Base-by-base conservation (phyloP, 148 eudicot genomes). In the Cornus florida region DNA sequence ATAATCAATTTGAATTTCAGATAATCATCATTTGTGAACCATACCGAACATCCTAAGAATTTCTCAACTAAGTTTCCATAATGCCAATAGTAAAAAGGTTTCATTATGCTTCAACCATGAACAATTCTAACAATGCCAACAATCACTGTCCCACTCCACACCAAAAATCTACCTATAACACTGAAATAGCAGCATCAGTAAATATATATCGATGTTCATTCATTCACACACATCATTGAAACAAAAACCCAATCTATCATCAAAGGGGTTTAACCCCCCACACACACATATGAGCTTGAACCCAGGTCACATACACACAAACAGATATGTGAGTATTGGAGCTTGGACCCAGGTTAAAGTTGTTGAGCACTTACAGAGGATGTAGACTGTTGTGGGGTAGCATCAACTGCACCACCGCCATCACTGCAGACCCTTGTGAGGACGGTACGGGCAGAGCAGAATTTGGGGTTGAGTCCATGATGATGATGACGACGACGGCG, bases 331-430 rank as follows among this genome's bases (percentile, higher is more conserved):
- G 38, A 10, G 38, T 28, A 72, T 33, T 23, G 19, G 56, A 38
- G 9, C 24, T 4, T 9, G 56, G 69, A 75, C 69, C 60, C 74
- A 57, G 33, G 71, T 73, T 46, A 31, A 68, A 62, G 75, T 2
- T 59, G 12, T 24, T 22, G 2, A 43, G 39, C 72, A 77, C 91
- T 84, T 78, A 91, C 95, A 79, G 91, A 85, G 87, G 89, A 17
- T 1, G 86, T 75, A 41, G 92, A 83, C 6, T 78, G 84, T 32
- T 84, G 83, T 24, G 84, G 41, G 79, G 56, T 16, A 69, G 84
- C 76, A 80, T 82, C 87, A 65, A 74, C 7, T 71, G 70, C 77
- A 53, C 33, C 83, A 11, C 78, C 83, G 77, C 78, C 84, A 69
- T 82, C 90, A 66, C 90, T 74, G 70, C 75, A 75, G 66, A 77